phyloP scores from a whole-genome alignment of 2,329 filamentous ascomycete genomes.

The Sphaerostilbella broomeana region DNA sequence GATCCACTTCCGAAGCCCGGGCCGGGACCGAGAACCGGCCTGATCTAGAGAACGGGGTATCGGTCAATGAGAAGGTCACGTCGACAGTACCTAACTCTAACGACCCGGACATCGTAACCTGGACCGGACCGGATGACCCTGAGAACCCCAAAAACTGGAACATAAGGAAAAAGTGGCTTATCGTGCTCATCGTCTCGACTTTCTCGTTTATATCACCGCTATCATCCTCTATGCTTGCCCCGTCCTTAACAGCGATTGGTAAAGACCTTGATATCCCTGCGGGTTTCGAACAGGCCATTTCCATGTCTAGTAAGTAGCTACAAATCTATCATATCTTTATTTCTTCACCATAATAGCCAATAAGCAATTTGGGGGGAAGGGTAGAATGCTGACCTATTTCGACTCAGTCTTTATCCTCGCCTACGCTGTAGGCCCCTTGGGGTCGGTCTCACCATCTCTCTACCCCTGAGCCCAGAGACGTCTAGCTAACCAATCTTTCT shows the following conservation, averaged over 20 bases:
- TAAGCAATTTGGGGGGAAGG: too few relatives aligned
- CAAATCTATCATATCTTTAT: too few relatives aligned
- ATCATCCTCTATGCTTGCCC: slow-evolving; percentile 51
- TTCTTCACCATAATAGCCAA: too few relatives aligned
- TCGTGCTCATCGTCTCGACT: slow-evolving; percentile 42
- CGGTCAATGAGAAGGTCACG: slow-evolving; percentile 17
- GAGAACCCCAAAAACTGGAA: slow-evolving; percentile 52
- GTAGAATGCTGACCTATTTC: too few relatives aligned
- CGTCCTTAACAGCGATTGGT: slow-evolving; percentile 44
- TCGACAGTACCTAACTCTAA: slow-evolving; percentile 12
- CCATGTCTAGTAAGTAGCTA: too few relatives aligned
- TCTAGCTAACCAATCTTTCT: too few relatives aligned
- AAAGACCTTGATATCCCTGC: slow-evolving; percentile 45
- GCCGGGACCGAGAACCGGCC: slow-evolving; percentile 33
- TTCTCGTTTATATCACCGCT: slow-evolving; percentile 57
- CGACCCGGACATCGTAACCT: slow-evolving; percentile 37
- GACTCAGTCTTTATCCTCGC: slow-evolving; percentile 39
- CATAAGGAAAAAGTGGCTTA: slow-evolving; percentile 48
- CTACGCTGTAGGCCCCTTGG: slow-evolving; percentile 50
- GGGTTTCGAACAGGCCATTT: slow-evolving; percentile 35
- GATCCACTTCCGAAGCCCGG: slow-evolving; percentile 32
- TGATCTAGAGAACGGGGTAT: slow-evolving; percentile 27
- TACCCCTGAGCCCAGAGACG: too few relatives aligned
- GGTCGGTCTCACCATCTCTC: slow-evolving; percentile 57
- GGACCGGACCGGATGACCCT: slow-evolving; percentile 48